These are phyloP conservation scores for Sutorius eximius DNA, from an alignment of 1,284 basidiomycete species.

Conservation along the genomic window DNA sequence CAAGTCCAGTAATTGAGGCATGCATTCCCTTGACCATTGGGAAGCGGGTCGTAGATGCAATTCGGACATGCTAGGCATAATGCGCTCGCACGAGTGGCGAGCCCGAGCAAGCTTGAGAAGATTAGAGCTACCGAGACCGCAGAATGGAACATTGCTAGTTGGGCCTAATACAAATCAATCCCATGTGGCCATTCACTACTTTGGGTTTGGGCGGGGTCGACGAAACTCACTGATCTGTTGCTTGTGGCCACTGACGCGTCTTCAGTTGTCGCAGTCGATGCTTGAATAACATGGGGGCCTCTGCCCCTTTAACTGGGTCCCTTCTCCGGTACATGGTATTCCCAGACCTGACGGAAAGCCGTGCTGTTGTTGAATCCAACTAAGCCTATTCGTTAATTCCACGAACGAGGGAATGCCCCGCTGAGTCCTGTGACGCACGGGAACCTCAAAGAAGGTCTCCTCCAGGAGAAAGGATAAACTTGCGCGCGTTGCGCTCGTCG, in stretches of 20 bases:
- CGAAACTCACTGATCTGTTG: not conserved
- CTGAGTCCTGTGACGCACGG: not conserved
- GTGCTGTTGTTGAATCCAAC: not conserved
- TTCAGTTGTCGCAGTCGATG: not conserved
- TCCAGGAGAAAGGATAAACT: no score
- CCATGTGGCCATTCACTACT: not conserved
- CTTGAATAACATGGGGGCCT: not conserved
- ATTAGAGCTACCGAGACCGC: not conserved
- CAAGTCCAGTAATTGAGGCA: constrained; percentile 9
- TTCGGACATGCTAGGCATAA: constrained; percentile 8
- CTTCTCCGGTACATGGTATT: not conserved
- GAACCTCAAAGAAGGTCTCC: no score
- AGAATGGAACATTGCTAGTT: constrained; percentile 6
- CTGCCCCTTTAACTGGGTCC: not conserved
- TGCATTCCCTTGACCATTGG: constrained; percentile 3
- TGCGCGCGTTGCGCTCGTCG: not conserved
- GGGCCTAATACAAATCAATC: not conserved
- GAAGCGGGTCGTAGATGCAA: constrained; percentile 13
- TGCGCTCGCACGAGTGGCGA: constrained; percentile 8
- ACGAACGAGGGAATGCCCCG: not conserved
- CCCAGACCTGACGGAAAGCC: not conserved
- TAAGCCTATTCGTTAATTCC: not conserved
- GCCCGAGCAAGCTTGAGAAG: constrained; percentile 9
- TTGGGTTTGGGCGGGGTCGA: not conserved
- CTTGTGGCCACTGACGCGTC: not conserved